These are phyloP conservation scores for Elongisporangium undulatum DNA, from an alignment of 352 stramenopile species.

Conservation along the genomic window DNA sequence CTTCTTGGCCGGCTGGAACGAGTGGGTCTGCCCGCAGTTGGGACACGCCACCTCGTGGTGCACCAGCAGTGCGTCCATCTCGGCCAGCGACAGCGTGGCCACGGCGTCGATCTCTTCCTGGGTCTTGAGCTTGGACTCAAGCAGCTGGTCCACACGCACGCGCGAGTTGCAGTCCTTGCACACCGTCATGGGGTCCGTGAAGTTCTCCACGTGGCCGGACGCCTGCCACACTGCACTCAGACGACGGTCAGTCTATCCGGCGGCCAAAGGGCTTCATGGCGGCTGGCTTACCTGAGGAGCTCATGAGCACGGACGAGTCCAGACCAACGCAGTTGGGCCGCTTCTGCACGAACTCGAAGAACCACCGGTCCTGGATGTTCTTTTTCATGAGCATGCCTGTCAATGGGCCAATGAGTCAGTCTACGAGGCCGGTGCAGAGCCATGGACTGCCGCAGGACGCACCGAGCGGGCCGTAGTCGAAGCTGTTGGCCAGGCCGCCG, in stretches of 20 bases:
- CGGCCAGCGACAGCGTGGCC: conserved; percentile 37
- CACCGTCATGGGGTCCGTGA: conserved; percentile 97
- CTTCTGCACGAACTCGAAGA: conserved; percentile 94
- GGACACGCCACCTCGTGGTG: conserved; percentile 52
- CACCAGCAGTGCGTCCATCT: conserved; percentile 58
- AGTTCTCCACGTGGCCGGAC: conserved; percentile 96
- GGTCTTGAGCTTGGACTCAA: conserved; percentile 41
- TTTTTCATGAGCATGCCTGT: conserved; percentile 93
- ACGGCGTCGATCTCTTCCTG: conserved; percentile 46
- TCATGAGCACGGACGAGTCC: conserved; percentile 95
- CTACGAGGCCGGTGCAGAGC: conserved; percentile 1
- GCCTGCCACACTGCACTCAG: conserved; percentile 85
- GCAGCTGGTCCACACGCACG: conserved; percentile 69
- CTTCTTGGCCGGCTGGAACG: conserved; percentile 82
- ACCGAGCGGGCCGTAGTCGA: conserved; percentile 95
- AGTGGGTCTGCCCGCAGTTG: conserved; percentile 35
- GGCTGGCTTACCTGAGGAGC: conserved; percentile 49
- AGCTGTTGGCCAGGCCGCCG: conserved; percentile 96
- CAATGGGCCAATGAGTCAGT: not conserved
- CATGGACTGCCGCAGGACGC: conserved; percentile 1
- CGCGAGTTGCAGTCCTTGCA: conserved; percentile 92
- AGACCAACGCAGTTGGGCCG: conserved; percentile 94
- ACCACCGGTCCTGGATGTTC: conserved; percentile 97
- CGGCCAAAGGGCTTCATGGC: not conserved
- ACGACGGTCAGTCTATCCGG: not conserved